These are phyloP conservation scores for Gnomoniopsis sp. DNA, from an alignment of 2,329 filamentous ascomycete genomes.

Conservation along the genomic window DNA sequence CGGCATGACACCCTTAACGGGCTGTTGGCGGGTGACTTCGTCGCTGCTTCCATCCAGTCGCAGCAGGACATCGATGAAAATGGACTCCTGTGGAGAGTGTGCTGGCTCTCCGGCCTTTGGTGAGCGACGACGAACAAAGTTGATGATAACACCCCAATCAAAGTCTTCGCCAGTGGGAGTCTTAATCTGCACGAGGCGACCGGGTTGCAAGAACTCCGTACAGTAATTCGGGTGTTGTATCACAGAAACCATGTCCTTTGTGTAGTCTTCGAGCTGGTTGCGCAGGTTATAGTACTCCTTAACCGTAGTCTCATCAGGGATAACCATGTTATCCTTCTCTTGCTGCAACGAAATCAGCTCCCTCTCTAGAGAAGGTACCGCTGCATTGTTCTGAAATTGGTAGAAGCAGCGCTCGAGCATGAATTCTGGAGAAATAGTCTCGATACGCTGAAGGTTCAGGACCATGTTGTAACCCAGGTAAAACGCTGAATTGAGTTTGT, in stretches of 20 bases:
- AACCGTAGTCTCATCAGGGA: conserved; percentile 82
- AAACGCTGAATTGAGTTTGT: conserved; percentile 96
- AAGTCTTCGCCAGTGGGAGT: conserved; percentile 74
- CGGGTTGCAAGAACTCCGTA: conserved; percentile 77
- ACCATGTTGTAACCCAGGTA: conserved; percentile 99
- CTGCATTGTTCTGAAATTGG: conserved; percentile 94
- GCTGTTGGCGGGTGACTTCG: conserved; percentile 44
- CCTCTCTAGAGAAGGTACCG: conserved; percentile 78
- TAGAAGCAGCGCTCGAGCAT: conserved; percentile 99
- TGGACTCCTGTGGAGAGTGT: conserved; percentile 69
- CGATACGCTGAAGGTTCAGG: conserved; percentile 91
- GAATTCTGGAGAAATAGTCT: conserved; percentile 96
- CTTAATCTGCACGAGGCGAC: conserved; percentile 85
- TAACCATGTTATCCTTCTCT: conserved; percentile 68
- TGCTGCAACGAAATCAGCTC: conserved; percentile 76
- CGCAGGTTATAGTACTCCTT: conserved; percentile 92
- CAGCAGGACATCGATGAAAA: conserved; percentile 80
- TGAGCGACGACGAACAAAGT: conserved; percentile 63
- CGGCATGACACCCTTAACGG: conserved; percentile 63
- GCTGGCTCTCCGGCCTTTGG: conserved; percentile 67
- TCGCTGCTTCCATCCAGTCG: conserved; percentile 50
- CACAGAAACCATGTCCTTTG: conserved; percentile 84
- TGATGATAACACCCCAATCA: conserved; percentile 89
- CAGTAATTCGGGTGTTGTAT: conserved; percentile 91
- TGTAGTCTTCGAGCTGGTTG: conserved; percentile 78